A percentile compares a stretch with the other conserved stretches of the same genome.
phyloP scores from a whole-genome alignment of 805 yeast species.

The Ogataea chonburiensis region DNA sequence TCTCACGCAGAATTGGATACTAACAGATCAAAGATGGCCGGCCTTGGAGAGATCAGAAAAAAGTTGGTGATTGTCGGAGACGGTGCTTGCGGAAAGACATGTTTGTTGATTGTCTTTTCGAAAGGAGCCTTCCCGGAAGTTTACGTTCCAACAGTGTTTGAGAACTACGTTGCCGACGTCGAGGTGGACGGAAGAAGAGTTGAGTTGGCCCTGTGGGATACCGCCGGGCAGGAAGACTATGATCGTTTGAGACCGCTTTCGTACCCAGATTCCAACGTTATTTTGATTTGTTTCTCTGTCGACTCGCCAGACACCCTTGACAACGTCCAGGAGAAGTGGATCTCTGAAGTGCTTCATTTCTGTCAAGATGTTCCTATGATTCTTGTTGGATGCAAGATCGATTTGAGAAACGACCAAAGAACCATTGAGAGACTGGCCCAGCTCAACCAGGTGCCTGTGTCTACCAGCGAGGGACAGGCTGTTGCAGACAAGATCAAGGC shows the following conservation, averaged over 20 bases:
- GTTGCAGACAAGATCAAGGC: conserved; percentile 92
- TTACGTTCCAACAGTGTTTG: conserved; percentile 94
- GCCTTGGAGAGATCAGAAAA: conserved; percentile 61
- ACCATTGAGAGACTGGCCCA: conserved; percentile 73
- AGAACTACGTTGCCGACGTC: conserved; percentile 96
- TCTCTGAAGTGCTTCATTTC: conserved; percentile 88
- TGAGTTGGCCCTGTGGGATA: conserved; percentile 95
- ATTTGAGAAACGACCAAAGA: conserved; percentile 78
- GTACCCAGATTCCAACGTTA: conserved; percentile 90
- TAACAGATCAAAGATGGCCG: conserved; percentile 34
- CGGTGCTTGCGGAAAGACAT: conserved; percentile 97
- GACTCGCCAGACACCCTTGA: conserved; percentile 91
- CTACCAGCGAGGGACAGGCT: conserved; percentile 77
- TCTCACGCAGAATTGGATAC: conserved; percentile 1
- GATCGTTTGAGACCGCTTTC: conserved; percentile 89
- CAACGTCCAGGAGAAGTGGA: conserved; percentile 95
- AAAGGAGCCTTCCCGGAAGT: conserved; percentile 93
- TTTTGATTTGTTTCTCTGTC: conserved; percentile 85
- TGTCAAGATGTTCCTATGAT: conserved; percentile 93
- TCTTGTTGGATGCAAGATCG: conserved; percentile 88
- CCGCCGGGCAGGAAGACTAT: conserved; percentile 98
- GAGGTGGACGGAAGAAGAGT: conserved; percentile 89
- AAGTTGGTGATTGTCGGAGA: conserved; percentile 94
- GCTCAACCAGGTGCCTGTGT: conserved; percentile 76
- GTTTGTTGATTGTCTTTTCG: conserved; percentile 80